Conservation (phyloP, 2,329 filamentous ascomycete genomes). For the Ceratocystiopsis sp. region DNA sequence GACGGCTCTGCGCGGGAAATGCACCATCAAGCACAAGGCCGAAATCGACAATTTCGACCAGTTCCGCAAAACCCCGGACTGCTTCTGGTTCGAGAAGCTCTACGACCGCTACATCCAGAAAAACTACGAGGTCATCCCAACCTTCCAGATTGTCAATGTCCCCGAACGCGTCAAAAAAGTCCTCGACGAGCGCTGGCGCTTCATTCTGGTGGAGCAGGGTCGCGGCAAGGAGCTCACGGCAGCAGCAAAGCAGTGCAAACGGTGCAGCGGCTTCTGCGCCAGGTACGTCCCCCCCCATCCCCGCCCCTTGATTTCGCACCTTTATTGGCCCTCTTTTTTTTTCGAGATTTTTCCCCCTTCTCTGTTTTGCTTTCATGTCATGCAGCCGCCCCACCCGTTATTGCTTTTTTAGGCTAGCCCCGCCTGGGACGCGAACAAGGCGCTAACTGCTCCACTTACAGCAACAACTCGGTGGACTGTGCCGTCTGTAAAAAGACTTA, state of each 20-base stretch:
- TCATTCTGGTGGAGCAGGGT: constrained; percentile 83
- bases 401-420: constrained; percentile 7
- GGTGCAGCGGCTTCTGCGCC: constrained; percentile 79
- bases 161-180: constrained; percentile 90
- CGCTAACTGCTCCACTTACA: constrained; percentile 20
- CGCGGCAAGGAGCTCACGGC: constrained; percentile 90
- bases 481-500: constrained; percentile 90
- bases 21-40: constrained; percentile 71
- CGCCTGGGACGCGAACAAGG: constrained; percentile 5
- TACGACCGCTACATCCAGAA: constrained; percentile 98
- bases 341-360: not conserved
- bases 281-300: constrained; percentile 40
- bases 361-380: constrained; percentile 4
- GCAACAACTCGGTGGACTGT: constrained; percentile 90
- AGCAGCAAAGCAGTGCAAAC: constrained; percentile 89
- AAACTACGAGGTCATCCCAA: constrained; percentile 92
- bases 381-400: constrained; percentile 5
- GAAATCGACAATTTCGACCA: constrained; percentile 71
- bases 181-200: constrained; percentile 91
- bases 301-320: not conserved
- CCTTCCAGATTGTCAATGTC: constrained; percentile 84
- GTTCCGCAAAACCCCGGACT: constrained; percentile 70
- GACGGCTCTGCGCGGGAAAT: constrained; percentile 84
- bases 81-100: constrained; percentile 93
- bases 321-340: not conserved